Conservation (phyloP, 352 stramenopile genomes). For the Globisporangium uncinulatum region DNA sequence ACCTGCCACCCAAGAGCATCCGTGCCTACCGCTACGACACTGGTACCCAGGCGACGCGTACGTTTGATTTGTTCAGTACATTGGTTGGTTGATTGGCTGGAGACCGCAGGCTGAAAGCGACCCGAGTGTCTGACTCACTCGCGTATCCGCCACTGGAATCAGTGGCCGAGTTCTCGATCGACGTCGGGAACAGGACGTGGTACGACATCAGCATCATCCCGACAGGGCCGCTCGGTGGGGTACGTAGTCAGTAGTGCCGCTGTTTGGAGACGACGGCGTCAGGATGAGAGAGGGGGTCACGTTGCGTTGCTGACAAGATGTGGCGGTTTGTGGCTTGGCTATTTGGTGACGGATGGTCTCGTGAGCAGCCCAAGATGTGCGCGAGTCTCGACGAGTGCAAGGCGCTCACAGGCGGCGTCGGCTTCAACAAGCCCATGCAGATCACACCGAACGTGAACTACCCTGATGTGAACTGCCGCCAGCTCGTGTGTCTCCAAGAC, state of each 20-base stretch:
- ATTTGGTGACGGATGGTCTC: too few relatives aligned
- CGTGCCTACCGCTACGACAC: slow-evolving; percentile 12
- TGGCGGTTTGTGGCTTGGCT: too few relatives aligned
- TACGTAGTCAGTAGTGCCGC: slow-evolving; percentile 12
- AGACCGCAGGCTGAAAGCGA: too few relatives aligned
- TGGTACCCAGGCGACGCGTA: slow-evolving; percentile 12
- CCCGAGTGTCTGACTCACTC: too few relatives aligned
- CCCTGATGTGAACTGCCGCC: slow-evolving; percentile 19
- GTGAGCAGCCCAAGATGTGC: slow-evolving; percentile 34
- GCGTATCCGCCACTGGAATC: neutral
- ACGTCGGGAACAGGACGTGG: slow-evolving; percentile 22
- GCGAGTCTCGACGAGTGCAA: slow-evolving; percentile 48
- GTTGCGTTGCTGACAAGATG: too few relatives aligned
- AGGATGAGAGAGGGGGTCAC: too few relatives aligned
- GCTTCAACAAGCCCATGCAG: slow-evolving; percentile 67
- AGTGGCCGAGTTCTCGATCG: slow-evolving; percentile 42
- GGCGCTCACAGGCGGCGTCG: slow-evolving; percentile 33
- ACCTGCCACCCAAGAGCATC: slow-evolving; percentile 8
- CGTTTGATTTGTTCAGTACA: neutral
- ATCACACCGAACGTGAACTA: slow-evolving; percentile 24
- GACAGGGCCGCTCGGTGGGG: slow-evolving; percentile 17
- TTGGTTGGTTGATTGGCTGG: too few relatives aligned
- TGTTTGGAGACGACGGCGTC: neutral
- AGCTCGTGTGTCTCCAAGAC: slow-evolving; percentile 44
- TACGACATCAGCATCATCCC: slow-evolving; percentile 46